phyloP scores from a whole-genome alignment of 2,329 filamentous ascomycete genomes.

The Anisogramma anomala region DNA sequence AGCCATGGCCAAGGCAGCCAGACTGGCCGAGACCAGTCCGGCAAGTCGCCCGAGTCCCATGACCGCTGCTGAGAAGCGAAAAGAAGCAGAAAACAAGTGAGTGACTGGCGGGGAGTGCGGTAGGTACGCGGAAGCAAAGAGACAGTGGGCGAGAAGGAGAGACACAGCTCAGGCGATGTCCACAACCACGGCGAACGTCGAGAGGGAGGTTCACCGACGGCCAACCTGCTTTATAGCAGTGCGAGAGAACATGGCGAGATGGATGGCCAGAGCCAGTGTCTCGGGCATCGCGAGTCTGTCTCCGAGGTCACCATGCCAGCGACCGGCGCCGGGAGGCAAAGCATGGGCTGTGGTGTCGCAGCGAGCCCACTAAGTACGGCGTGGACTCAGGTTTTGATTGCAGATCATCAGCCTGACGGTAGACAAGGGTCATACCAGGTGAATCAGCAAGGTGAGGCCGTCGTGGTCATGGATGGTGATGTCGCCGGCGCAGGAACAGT shows the following conservation, averaged over 20 bases:
- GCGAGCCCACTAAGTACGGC: background rate
- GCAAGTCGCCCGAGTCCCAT: constrained; percentile 8
- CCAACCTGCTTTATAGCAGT: constrained; percentile 11
- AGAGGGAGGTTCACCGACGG: constrained; percentile 4
- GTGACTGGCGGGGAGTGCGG: background rate
- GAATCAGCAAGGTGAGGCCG: constrained; percentile 6
- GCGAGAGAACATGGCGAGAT: background rate
- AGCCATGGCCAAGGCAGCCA: constrained; percentile 13
- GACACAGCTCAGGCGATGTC: constrained; percentile 10
- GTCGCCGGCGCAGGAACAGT: background rate
- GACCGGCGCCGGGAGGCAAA: background rate
- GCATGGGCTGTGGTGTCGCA: constrained; percentile 4
- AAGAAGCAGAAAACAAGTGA: background rate
- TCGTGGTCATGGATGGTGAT: background rate
- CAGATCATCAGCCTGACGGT: constrained; percentile 5
- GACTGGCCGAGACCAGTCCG: constrained; percentile 11
- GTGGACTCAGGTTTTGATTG: constrained; percentile 12
- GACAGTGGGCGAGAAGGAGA: constrained; percentile 9
- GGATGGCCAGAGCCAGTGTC: constrained; percentile 4
- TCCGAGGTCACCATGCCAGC: background rate
- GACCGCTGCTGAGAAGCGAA: background rate
- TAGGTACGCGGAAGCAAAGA: background rate
- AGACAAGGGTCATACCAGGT: constrained; percentile 12
- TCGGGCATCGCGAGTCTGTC: constrained; percentile 7
- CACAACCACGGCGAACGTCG: background rate